Evolutionary conservation across 805 yeast species (phyloP).

Genomic region (Cyberlindnera amylophila): DNA sequence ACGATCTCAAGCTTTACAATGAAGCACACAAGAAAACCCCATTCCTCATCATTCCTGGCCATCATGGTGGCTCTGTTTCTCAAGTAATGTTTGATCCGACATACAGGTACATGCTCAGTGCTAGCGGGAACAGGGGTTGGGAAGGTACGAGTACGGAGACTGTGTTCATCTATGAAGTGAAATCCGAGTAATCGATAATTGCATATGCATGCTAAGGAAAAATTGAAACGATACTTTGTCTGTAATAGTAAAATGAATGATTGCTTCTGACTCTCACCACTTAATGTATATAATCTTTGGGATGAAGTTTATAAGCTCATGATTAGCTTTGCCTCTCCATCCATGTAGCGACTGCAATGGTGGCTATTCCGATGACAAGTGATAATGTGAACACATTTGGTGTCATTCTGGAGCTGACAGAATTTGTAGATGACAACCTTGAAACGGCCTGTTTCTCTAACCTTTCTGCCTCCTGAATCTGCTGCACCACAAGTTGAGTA

Average conservation of each 20-base stretch:
- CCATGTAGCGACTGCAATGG: neutral
- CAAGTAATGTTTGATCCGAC: conserved; percentile 80
- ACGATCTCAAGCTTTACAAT: conserved; percentile 57
- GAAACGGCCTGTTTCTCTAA: neutral
- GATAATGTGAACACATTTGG: neutral
- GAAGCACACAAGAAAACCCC: conserved; percentile 45
- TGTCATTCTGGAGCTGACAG: too few species aligned
- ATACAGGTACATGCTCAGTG: conserved; percentile 80
- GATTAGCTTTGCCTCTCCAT: neutral
- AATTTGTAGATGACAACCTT: too few species aligned
- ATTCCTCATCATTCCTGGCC: conserved; percentile 90
- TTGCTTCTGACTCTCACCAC: too few species aligned
- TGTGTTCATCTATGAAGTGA: conserved; percentile 79
- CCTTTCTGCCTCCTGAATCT: neutral
- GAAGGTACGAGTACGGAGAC: conserved; percentile 76
- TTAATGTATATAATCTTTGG: too few species aligned
- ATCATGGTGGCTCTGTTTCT: conserved; percentile 87
- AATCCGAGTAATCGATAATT: conserved; percentile 30
- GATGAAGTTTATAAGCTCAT: too few species aligned
- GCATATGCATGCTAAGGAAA: too few species aligned
- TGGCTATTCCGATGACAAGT: neutral
- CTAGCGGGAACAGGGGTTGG: conserved; percentile 97
- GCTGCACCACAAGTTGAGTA: too few species aligned
- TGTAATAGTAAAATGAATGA: too few species aligned
- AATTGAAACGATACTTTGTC: too few species aligned